Conservation (phyloP, 1,284 basidiomycete genomes). For the Nidula niveotomentosa region DNA sequence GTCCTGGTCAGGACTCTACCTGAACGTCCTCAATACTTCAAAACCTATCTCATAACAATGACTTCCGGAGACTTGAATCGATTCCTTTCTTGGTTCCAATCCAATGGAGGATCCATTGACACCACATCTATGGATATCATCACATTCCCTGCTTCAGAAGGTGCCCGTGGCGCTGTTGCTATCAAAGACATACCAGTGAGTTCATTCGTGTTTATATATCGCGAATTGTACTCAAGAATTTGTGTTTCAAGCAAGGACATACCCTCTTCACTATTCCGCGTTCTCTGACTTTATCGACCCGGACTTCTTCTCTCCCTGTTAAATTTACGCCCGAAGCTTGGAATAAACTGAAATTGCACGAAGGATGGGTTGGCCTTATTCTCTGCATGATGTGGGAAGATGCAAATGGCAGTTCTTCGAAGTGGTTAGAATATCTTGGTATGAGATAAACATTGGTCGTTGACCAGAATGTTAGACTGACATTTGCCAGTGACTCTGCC, state of each 20-base stretch:
- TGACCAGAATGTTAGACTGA: neutral
- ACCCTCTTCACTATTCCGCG: conserved; percentile 86
- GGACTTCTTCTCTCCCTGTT: conserved; percentile 67
- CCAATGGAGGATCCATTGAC: conserved; percentile 42
- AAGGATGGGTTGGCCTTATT: conserved; percentile 88
- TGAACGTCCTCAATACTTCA: too few relatives aligned
- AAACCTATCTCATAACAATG: neutral
- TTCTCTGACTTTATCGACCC: conserved; percentile 74
- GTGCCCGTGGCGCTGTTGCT: conserved; percentile 72
- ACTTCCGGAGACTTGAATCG: conserved; percentile 1
- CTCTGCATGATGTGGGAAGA: conserved; percentile 96
- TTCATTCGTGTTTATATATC: conserved; percentile 3
- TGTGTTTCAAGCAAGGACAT: conserved; percentile 57
- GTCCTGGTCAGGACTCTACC: too few relatives aligned
- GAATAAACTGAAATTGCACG: conserved; percentile 55
- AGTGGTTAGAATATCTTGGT: conserved; percentile 75
- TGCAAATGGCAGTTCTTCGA: conserved; percentile 53
- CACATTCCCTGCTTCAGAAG: conserved; percentile 52
- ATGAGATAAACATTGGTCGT: conserved; percentile 16
- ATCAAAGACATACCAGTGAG: conserved; percentile 69
- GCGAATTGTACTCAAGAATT: neutral
- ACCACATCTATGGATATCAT: conserved; percentile 41
- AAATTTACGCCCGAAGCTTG: conserved; percentile 63
- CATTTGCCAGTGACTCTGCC: conserved; percentile 61
- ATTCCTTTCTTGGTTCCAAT: conserved; percentile 27